Evolutionary conservation across 352 stramenopile species (phyloP), one percentile per base, ranked within the genome.

Genomic region (Globisporangium paddicum): DNA sequence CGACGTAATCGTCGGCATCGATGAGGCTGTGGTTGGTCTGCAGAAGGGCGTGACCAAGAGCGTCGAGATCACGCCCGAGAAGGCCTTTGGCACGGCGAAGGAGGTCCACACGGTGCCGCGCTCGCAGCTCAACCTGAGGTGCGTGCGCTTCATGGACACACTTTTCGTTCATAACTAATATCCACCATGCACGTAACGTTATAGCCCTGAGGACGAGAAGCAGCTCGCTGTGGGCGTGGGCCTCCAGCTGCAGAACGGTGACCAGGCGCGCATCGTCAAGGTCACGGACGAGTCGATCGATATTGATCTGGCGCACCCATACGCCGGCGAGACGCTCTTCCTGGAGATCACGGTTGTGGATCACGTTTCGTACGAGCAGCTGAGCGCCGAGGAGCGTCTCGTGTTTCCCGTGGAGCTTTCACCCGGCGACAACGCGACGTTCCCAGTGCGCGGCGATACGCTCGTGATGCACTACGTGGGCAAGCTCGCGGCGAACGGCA

Each of bases 381-480:
- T 90, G 37, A 73, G 63, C 49, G 58, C 65, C 2, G 67, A 75
- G 7, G 75, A 94, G 52, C 82, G 78, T 47, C 72, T 91, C 30
- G 78, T 93, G 60, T 55, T 93, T n/a, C 81, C 80, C 3, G 68
- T 89, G 46, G 82, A 90, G 55, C 77, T 92, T 55, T 55, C 75
- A 9, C 51, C 82, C 0, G 82, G 81, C 2, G 83, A 93, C 62
- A 77, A 82, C 35, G 58, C 56, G 38, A 92, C 64, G 8, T 93
- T 89, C 69, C 82, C 82, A 13, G 28, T 52, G 45, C 75, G 73
- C 53, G 86, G 86, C 26, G 81, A 95, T 58, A 90, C 76, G 25
- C 71, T 95, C 55, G 79, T 89, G 14, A 89, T 95, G 74, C 86
- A 95, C 64, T 95, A 95, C 72, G 80, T 72, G n/a, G 86, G 82